Evolutionary conservation across 371 early-diverging fungal species (phyloP), one percentile per base, ranked within the genome.

Genomic region (Rhizopus stolonifer): DNA sequence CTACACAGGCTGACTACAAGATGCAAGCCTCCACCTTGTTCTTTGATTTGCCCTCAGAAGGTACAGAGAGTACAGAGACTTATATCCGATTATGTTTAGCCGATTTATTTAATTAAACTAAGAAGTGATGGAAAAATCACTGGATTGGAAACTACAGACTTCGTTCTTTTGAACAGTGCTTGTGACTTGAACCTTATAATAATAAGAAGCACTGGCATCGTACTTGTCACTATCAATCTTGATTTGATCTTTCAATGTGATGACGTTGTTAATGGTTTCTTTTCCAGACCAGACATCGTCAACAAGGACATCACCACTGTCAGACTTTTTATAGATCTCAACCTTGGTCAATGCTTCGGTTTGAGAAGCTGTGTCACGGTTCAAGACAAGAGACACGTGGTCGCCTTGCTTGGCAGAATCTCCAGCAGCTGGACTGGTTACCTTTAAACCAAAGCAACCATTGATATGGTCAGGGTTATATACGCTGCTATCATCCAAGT

Each of bases 41-140:
- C 64, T 93, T 85, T 65, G 92, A 93, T 70, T 56, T 91, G 53
- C 86, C 87, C 10, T 81, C 79, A 40, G 82, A 88, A 43, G 90
- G 86, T 2, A 48, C 65, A 3, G 83, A 83, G 23, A 87, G 91
- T 25, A 88, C 90, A 8, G 81, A 77, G 65, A 64, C 78, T 6
- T 89, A 84, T 56, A 45, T 60, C 10, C 47, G 48, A 26, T 13
- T 19, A 14, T 19, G 19, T 19, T 22, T 22, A 42, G 15, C 22
- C 7, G 19, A 21, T 42, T 23, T 42, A 23, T 42, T 42, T 42
- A 42, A 42, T 23, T 21, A 42, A 19, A 42, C 6, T 42, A 23
- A 42, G 11, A 23, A 42, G 4, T 11, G 32, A 61, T 49, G 50
- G 60, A 61, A 51, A 65, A 65, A 25, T 31, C 40, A 33, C 56